Evolutionary conservation across 106 monocot genomes (phyloP).

Genomic region (Ottelia alismoides): DNA sequence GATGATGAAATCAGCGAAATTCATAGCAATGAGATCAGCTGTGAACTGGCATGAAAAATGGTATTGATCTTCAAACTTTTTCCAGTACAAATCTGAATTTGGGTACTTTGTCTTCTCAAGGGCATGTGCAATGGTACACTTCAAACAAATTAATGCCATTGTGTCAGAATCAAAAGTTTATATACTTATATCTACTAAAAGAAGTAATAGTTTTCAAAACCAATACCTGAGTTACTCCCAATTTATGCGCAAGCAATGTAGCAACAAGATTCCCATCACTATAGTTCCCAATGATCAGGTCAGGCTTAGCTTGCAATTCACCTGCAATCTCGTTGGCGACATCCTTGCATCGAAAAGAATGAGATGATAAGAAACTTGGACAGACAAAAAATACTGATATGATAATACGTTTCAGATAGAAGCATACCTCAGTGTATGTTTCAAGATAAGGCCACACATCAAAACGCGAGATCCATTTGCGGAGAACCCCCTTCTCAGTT

Average conservation of each 20-base stretch:
- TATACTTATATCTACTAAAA: no score
- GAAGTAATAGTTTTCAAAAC: no score
- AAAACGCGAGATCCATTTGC: constrained; percentile 92
- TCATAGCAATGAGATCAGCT: constrained; percentile 85
- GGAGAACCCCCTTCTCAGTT: constrained; percentile 62
- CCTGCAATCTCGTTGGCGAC: constrained; percentile 68
- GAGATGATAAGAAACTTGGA: not conserved
- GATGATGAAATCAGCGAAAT: constrained; percentile 86
- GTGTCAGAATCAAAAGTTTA: no score
- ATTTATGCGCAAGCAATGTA: constrained; percentile 18
- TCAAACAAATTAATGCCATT: no score
- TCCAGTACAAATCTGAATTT: constrained; percentile 27
- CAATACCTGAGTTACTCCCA: constrained; percentile 28
- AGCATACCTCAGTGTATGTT: constrained; percentile 65
- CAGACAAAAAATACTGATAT: not conserved
- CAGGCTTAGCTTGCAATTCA: constrained; percentile 82
- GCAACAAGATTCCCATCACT: constrained; percentile 30
- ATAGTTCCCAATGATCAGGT: constrained; percentile 82
- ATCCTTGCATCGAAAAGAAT: constrained; percentile 30
- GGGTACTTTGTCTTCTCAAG: constrained; percentile 30
- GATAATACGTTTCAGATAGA: not conserved
- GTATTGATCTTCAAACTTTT: constrained; percentile 20
- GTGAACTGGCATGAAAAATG: constrained; percentile 33
- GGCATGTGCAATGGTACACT: constrained; percentile 28
- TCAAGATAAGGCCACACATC: constrained; percentile 94